A percentile compares a stretch with the other conserved stretches of the same genome.
Evolutionary conservation across 345 rosid species (phyloP).

Genomic region (Euphorbia tirucalli): DNA sequence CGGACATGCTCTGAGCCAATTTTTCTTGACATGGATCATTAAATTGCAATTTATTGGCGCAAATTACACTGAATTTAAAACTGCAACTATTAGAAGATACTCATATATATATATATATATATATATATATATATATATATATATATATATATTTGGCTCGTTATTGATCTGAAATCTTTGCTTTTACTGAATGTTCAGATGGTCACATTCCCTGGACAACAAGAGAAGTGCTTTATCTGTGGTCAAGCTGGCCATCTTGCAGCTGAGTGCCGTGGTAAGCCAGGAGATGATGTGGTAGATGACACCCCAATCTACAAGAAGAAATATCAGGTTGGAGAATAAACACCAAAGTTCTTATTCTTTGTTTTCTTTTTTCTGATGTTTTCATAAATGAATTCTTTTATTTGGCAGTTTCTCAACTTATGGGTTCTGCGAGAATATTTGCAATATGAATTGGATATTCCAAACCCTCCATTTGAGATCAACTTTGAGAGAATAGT

Average conservation of each 20-base stretch:
- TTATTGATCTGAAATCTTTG: constrained; percentile 11
- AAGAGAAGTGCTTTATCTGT: constrained; percentile 85
- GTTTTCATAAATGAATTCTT: background rate
- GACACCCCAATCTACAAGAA: constrained; percentile 88
- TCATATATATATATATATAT: no score
- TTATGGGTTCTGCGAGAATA: constrained; percentile 95
- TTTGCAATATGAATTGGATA: constrained; percentile 79
- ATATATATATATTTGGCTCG: background rate
- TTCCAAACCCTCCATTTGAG: constrained; percentile 75
- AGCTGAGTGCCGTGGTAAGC: constrained; percentile 82
- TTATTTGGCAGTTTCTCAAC: constrained; percentile 65
- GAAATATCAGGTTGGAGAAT: constrained; percentile 83
- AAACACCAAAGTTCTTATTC: background rate
- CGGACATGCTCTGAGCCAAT: background rate
- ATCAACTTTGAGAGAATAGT: constrained; percentile 84
- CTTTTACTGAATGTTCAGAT: constrained; percentile 43
- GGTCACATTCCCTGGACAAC: constrained; percentile 85
- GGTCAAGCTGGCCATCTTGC: constrained; percentile 97
- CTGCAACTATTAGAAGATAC: background rate
- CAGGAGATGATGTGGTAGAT: constrained; percentile 46
- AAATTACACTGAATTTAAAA: background rate
- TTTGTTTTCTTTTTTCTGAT: background rate
- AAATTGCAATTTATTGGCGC: background rate
- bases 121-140: no score
- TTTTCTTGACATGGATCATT: background rate